Conservation (phyloP, 1,284 basidiomycete genomes). For the Pterulicium gracile region DNA sequence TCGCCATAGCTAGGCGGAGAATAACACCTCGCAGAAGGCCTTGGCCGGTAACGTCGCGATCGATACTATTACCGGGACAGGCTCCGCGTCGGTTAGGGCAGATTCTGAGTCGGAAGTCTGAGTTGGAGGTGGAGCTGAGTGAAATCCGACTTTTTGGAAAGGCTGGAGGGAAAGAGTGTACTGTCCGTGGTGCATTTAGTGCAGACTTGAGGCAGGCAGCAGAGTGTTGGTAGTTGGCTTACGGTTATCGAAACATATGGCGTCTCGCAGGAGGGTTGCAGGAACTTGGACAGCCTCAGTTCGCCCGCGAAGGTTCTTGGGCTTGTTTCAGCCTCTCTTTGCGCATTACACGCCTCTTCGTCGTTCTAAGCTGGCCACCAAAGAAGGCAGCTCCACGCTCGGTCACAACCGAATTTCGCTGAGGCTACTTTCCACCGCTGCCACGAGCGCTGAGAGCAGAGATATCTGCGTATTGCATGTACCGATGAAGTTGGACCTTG, state of each 20-base stretch:
- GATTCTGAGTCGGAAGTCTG: too few species aligned
- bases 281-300: conserved; percentile 1
- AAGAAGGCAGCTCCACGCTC: not conserved
- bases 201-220: not conserved
- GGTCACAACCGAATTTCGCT: not conserved
- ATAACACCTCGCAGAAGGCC: not conserved
- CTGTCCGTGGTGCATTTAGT: not conserved
- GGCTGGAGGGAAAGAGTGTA: not conserved
- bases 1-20: not conserved
- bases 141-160: not conserved
- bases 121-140: not conserved
- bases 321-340: not conserved
- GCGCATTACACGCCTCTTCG: not conserved
- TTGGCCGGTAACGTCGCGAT: not conserved
- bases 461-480: not conserved
- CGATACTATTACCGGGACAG: not conserved
- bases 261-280: not conserved
- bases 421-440: not conserved
- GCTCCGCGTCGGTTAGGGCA: too few species aligned
- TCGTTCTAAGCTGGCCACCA: not conserved
- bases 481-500: not conserved
- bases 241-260: not conserved
- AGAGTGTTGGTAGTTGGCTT: not conserved
- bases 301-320: not conserved
- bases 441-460: not conserved